Base-by-base conservation (phyloP, 129 eudicot species). In the Chrysanthemum seticuspe region DNA sequence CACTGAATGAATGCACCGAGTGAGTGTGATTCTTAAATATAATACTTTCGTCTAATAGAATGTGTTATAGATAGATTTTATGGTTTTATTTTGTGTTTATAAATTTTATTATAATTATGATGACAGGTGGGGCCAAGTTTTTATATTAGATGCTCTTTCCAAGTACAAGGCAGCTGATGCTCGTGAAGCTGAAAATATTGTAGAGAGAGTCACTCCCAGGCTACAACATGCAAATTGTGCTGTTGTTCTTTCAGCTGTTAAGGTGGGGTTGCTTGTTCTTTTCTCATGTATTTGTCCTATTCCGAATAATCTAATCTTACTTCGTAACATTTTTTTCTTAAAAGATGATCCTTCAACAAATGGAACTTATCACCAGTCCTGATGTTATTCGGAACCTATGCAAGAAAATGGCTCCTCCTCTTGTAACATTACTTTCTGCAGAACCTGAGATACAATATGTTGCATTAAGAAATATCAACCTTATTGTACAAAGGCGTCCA, bases 321-420 rank as follows among this genome's bases (percentile, higher is more conserved):
- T 29, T 51, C 54, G 64, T 62, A 23, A 71, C 54, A 54, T 64
- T 45, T 70, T 77, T 77, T 25, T n/a, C 64, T 51, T 58, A 71
- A 67, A 79, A 95, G 99, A 95, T 95, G 99, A 95, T 95, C 55
- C 94, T 95, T 75, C 92, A 88, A 79, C 99, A 95, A 83, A 95
- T 95, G 99, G 99, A 88, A 77, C 91, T 86, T 60, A 95, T 95
- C 76, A 86, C 95, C 25, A 95, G 99, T 83, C 88, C 99, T 52
- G 99, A 95, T 79, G 97, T 91, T 49, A 96, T 95, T 74, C 89
- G 99, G 57, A 95, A 95, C 80, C 97, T 91, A 50, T 95, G 97
- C 84, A 95, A 95, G 83, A 95, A 95, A 85, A 95, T 95, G 99
- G 99, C 99, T 55, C 99, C 99, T 53, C 99, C 99, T 40, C 97